A percentile compares a stretch with the other conserved stretches of the same genome.
Conservation (phyloP, 2,329 filamentous ascomycete genomes). For the Diatrype stigma region DNA sequence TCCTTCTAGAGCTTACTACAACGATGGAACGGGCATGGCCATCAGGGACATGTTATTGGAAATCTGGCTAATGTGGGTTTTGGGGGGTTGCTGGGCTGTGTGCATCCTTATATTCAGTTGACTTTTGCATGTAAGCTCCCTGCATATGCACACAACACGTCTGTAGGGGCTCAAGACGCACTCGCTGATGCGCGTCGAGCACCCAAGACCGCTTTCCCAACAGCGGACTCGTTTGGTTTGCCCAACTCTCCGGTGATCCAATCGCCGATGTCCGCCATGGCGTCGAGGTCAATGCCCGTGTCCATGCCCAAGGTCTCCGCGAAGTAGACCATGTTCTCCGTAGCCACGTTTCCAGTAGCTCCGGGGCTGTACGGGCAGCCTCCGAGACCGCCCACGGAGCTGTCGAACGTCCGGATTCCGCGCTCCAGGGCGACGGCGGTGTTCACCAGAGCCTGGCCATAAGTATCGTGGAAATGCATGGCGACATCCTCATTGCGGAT, state of each 20-base stretch:
- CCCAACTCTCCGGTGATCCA: conserved; percentile 53
- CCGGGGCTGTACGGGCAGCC: conserved; percentile 67
- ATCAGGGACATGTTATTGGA: too few relatives aligned
- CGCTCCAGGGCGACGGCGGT: conserved; percentile 58
- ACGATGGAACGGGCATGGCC: too few relatives aligned
- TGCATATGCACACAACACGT: too few relatives aligned
- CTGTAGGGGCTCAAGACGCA: background rate
- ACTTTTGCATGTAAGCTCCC: too few relatives aligned
- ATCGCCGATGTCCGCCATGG: conserved; percentile 50
- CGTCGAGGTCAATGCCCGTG: conserved; percentile 55
- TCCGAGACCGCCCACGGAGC: conserved; percentile 61
- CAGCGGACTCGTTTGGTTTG: conserved; percentile 36
- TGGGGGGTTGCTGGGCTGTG: too few relatives aligned
- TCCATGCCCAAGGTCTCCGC: conserved; percentile 52
- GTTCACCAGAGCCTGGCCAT: conserved; percentile 65
- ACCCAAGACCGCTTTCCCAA: conserved; percentile 29
- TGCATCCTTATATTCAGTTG: too few relatives aligned
- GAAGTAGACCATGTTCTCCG: conserved; percentile 39
- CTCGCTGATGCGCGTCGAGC: conserved; percentile 12
- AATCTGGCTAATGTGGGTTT: too few relatives aligned
- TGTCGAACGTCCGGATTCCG: conserved; percentile 63
- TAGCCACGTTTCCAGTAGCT: conserved; percentile 61
- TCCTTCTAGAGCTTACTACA: too few relatives aligned
- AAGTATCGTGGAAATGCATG: conserved; percentile 70
- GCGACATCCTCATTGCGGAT: conserved; percentile 55